phyloP scores from a whole-genome alignment of 805 yeast genomes.

The Candida tammaniensis region DNA sequence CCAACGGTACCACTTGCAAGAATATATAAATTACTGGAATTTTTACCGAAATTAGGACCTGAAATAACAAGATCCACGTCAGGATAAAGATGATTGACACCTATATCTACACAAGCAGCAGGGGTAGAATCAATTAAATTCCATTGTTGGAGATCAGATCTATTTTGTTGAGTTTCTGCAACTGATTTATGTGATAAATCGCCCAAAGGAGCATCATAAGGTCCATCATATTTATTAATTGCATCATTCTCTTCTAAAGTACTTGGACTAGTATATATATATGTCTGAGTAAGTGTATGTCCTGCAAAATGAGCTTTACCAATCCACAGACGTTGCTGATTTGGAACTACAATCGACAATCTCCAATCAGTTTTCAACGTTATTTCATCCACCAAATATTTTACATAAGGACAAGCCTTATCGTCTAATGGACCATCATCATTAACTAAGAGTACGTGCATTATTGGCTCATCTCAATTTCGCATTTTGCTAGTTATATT shows the following conservation, averaged over 20 bases:
- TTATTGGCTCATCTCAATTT: no score
- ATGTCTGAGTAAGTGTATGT: slow-evolving; percentile 55
- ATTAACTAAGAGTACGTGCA: slow-evolving; percentile 69
- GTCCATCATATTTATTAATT: slow-evolving; percentile 59
- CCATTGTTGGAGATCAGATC: slow-evolving; percentile 68
- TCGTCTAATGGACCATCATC: slow-evolving; percentile 95
- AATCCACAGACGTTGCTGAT: slow-evolving; percentile 89
- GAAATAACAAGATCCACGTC: slow-evolving; percentile 75
- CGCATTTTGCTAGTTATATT: background rate
- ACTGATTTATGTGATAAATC: slow-evolving; percentile 2
- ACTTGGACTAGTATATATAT: slow-evolving; percentile 52
- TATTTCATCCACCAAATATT: slow-evolving; percentile 73
- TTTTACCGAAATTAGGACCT: slow-evolving; percentile 96
- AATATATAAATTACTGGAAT: slow-evolving; percentile 83
- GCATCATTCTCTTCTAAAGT: slow-evolving; percentile 45
- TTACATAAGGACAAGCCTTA: slow-evolving; percentile 77
- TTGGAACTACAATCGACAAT: slow-evolving; percentile 79
- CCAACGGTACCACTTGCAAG: slow-evolving; percentile 95
- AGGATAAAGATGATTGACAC: slow-evolving; percentile 63
- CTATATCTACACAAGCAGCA: slow-evolving; percentile 92
- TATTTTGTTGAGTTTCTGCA: slow-evolving; percentile 1
- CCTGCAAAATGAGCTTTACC: slow-evolving; percentile 96
- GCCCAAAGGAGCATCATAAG: slow-evolving; percentile 53
- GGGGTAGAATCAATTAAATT: slow-evolving; percentile 88
- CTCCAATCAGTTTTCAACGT: slow-evolving; percentile 73